phyloP scores from a whole-genome alignment of 139 green algal genomes.

The Tetraselmis chui region DNA sequence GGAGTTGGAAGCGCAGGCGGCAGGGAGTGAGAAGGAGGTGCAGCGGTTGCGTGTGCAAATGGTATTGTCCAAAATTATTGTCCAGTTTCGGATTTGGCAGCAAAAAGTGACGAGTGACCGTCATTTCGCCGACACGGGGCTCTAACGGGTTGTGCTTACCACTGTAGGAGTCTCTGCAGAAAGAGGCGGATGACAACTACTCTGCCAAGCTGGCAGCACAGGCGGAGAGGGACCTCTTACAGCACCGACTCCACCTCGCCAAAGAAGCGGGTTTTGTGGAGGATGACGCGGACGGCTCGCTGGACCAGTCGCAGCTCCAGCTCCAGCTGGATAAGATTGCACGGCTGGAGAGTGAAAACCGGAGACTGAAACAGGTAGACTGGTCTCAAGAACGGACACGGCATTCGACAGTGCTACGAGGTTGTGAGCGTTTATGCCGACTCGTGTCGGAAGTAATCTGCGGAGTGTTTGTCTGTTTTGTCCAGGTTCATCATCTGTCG shows the following conservation, averaged over 20 bases:
- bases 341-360: constrained; percentile 54
- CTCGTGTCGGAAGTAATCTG: no score
- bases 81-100: no score
- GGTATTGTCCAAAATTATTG: no score
- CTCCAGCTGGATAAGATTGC: constrained; percentile 47
- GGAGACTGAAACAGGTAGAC: constrained; percentile 10
- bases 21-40: background rate
- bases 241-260: background rate
- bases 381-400: no score
- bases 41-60: background rate
- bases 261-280: background rate
- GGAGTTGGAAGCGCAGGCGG: constrained; percentile 30
- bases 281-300: background rate
- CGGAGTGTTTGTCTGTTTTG: no score
- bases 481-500: background rate
- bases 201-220: background rate
- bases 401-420: no score
- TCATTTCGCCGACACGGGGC: no score
- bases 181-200: background rate
- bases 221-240: background rate
- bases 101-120: no score
- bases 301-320: constrained; percentile 3
- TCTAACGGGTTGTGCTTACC: no score
- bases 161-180: background rate
- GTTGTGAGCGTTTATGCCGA: no score